phyloP scores from a whole-genome alignment of 1,284 basidiomycete genomes.

The Sanghuangporus sanghuang region DNA sequence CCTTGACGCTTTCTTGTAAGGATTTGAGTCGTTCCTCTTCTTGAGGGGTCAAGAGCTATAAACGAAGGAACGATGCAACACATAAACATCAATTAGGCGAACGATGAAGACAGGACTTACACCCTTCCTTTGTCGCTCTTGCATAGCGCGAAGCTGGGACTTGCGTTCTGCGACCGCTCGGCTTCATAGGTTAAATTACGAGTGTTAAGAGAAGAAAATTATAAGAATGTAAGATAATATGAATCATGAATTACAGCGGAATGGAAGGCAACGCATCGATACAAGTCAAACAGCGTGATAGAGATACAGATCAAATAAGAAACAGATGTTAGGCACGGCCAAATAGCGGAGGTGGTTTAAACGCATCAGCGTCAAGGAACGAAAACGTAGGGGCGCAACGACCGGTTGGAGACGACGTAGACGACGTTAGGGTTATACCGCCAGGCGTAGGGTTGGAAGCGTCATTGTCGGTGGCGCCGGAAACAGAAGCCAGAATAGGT shows the following conservation, averaged over 20 bases:
- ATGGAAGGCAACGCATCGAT: not conserved
- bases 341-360: constrained; percentile 13
- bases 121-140: constrained; percentile 13
- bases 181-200: not conserved
- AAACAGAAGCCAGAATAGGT: not conserved
- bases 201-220: not conserved
- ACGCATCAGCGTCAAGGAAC: not conserved
- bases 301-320: not conserved
- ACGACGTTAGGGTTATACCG: not conserved
- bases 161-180: constrained; percentile 13
- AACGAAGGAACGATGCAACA: not conserved
- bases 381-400: constrained; percentile 8
- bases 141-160: constrained; percentile 11
- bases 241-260: not conserved
- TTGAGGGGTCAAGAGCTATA: constrained; percentile 8
- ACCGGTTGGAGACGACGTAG: not conserved
- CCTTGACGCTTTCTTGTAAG: constrained; percentile 12
- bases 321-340: constrained; percentile 6
- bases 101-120: constrained; percentile 1
- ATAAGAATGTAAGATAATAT: not conserved
- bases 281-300: not conserved
- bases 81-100: not conserved
- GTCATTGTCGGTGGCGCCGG: not conserved
- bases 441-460: not conserved
- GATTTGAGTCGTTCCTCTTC: constrained; percentile 7